These are phyloP conservation scores for Gossypium lobatum DNA, from an alignment of 441 rosid genomes.

Conservation along the genomic window DNA sequence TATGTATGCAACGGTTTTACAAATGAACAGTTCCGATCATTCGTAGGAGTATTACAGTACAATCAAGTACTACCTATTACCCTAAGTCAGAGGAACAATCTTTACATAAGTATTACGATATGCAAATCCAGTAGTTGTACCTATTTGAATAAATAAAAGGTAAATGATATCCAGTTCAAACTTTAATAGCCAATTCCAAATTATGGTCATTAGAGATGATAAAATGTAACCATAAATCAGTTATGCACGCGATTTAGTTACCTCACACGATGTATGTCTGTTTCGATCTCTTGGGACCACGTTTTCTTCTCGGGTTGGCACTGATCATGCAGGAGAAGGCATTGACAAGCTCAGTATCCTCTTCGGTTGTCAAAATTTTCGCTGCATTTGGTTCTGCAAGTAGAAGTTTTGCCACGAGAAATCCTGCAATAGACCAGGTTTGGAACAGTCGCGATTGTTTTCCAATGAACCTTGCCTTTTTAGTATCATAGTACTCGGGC, in stretches of 20 bases:
- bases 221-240: neutral
- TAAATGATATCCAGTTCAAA: neutral
- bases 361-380: constrained; percentile 46
- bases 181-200: constrained; percentile 15
- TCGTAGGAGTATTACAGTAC: neutral
- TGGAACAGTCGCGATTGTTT: constrained; percentile 54
- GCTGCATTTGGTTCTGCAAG: constrained; percentile 50
- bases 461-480: constrained; percentile 53
- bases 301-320: constrained; percentile 54
- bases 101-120: neutral
- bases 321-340: constrained; percentile 66
- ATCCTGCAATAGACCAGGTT: constrained; percentile 67
- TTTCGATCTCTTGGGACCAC: constrained; percentile 42
- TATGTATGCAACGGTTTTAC: neutral
- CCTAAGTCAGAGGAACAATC: neutral
- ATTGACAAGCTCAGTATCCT: constrained; percentile 49
- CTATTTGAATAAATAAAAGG: neutral
- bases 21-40: neutral
- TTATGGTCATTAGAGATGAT: neutral
- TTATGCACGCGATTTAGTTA: neutral
- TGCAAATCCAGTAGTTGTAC: neutral
- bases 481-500: constrained; percentile 68
- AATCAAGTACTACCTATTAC: neutral
- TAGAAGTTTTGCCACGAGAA: constrained; percentile 58
- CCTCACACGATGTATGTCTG: constrained; percentile 48